Base-by-base conservation (phyloP, 805 yeast genomes). In the Yueomyces sinensis region DNA sequence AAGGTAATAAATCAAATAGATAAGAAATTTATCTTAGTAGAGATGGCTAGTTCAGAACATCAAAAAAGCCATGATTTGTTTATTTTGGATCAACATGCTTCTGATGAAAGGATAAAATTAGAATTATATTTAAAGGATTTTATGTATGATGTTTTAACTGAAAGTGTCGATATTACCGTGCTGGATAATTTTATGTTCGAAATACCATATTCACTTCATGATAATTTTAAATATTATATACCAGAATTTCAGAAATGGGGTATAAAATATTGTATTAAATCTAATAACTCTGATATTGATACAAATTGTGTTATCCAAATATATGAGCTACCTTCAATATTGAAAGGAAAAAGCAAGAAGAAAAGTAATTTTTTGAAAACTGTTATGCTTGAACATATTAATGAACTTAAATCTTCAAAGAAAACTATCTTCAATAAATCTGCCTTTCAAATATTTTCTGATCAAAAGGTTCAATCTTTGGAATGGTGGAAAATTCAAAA, bases 31-130 rank as follows among this genome's bases (percentile, higher is more conserved):
- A 72, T 84, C 7, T 56, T 83, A 4, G 51, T 69, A 2, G 59
- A 52, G 17, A 28, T 49, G 0, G 27, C 37, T 17, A 31, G n/a
- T 7, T 20, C 19, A 4, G 6, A 31, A 9, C 14, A 33, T 1
- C 31, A 33, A 2, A n/a, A 46, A 1, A 24, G 40, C 1, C 39
- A 41, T 6, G 31, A 47, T 0, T 43, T 72, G 13, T 51, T 71
- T 16, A 55, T 72, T 1, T 45, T 80, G 4, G 95, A 84, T 49
- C 95, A 83, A 46, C 95, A 84, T 59, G 94, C 94, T 0, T 72
- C 78, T 35, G 93, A 81, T 54, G 94, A 84, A 49, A 54, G 95
- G 36, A 62, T 81, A 0, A 61, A 62, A 31, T 67, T 79, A 2
- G 95, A 84, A 44, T 33, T 39, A 1, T 45, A 66, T 11, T 54